Evolutionary conservation across 192 early-diverging fungal species (phyloP).

Genomic region (Chytriomyces sp.): DNA sequence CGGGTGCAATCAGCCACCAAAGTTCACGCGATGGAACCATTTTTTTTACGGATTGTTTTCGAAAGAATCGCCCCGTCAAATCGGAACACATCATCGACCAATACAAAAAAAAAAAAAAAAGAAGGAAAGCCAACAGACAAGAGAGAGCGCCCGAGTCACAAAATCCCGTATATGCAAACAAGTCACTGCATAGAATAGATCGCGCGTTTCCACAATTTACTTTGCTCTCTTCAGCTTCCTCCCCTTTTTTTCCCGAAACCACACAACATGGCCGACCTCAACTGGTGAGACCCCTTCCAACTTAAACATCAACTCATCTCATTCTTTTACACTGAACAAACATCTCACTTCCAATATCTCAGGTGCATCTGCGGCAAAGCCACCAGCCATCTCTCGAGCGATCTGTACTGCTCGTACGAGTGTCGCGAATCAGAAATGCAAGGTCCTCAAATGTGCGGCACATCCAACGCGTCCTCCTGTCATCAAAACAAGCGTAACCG

Average conservation of each 20-base stretch:
- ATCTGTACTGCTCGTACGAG: conserved; percentile 9
- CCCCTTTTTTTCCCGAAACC: background rate
- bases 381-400: background rate
- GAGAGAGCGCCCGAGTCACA: background rate
- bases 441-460: background rate
- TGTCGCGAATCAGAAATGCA: background rate
- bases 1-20: no score
- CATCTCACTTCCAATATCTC: background rate
- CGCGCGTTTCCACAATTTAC: background rate
- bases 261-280: conserved; percentile 9
- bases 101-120: background rate
- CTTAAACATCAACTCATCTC: background rate
- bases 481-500: background rate
- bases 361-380: conserved; percentile 23
- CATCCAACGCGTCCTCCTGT: background rate
- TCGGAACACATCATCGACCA: background rate
- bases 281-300: background rate
- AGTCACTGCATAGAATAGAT: no score
- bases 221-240: background rate
- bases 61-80: no score
- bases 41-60: no score
- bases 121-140: background rate
- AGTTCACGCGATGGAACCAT: no score
- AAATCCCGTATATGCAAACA: no score
- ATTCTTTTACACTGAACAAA: conserved; percentile 4